Evolutionary conservation across 2,329 filamentous ascomycete genomes (phyloP).

Genomic region (Fusarium keratoplasticum): DNA sequence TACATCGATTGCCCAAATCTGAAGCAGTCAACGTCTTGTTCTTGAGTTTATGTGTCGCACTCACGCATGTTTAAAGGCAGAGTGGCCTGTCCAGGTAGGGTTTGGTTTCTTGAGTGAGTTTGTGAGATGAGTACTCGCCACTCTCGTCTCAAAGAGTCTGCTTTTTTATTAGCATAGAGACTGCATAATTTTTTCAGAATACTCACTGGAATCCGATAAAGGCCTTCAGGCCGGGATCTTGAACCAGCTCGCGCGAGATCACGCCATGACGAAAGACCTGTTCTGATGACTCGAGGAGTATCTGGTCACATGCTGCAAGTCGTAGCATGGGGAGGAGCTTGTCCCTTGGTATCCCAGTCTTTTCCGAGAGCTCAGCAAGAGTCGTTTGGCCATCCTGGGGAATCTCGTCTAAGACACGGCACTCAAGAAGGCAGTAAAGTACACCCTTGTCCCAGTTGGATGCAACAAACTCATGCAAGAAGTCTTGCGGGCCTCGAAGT

Average conservation of each 20-base stretch:
- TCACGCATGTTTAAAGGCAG: conserved; percentile 36
- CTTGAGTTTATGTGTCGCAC: not conserved
- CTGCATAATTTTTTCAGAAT: fast-evolving
- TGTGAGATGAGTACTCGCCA: conserved; percentile 31
- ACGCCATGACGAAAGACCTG: conserved; percentile 17
- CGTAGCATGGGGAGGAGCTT: conserved; percentile 29
- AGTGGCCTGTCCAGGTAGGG: conserved; percentile 30
- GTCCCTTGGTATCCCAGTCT: conserved; percentile 13
- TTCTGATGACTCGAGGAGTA: conserved; percentile 14
- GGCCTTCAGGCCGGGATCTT: conserved; percentile 21
- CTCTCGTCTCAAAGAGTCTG: conserved; percentile 34
- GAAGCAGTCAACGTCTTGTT: not conserved
- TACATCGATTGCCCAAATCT: conserved; percentile 37
- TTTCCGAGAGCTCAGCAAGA: conserved; percentile 18
- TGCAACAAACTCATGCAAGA: conserved; percentile 57
- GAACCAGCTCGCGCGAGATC: conserved; percentile 14
- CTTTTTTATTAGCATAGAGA: not conserved
- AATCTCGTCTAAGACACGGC: conserved; percentile 21
- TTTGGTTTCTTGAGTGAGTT: conserved; percentile 30
- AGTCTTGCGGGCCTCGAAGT: conserved; percentile 14
- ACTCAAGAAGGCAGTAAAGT: conserved; percentile 30
- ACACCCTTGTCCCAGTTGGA: conserved; percentile 41
- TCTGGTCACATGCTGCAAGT: conserved; percentile 25
- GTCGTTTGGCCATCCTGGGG: conserved; percentile 8
- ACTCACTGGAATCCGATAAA: conserved; percentile 36